Percentiles rank a stretch among this genome's conserved stretches.
Conservation (phyloP, 805 yeast genomes). For the Yarrowia sp. region DNA sequence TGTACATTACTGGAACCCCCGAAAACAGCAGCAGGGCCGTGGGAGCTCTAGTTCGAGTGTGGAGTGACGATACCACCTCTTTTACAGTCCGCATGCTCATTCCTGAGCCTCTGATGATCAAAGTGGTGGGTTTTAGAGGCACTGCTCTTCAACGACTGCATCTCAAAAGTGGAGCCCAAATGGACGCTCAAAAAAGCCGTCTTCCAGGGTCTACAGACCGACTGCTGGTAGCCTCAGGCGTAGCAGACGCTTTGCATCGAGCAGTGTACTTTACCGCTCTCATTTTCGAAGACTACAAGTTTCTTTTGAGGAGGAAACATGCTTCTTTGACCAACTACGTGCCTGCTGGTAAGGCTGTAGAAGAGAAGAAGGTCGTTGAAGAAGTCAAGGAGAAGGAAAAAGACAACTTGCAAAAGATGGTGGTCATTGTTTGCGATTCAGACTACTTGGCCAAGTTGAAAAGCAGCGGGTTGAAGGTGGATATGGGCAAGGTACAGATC, state of each 20-base stretch:
- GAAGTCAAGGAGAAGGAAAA: too few species aligned
- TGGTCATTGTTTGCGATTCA: neutral
- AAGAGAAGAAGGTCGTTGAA: neutral
- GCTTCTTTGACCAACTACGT: neutral
- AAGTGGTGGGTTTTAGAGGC: neutral
- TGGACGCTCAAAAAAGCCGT: neutral
- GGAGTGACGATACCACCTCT: neutral
- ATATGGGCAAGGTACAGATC: neutral
- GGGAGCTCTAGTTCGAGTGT: neutral
- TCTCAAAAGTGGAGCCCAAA: neutral
- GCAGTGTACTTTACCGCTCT: neutral
- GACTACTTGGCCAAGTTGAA: neutral
- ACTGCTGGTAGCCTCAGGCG: neutral
- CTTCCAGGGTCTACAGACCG: neutral
- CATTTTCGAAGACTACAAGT: constrained; percentile 6
- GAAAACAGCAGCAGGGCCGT: constrained; percentile 1
- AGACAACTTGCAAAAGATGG: neutral
- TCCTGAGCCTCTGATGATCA: constrained; percentile 1
- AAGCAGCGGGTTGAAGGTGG: neutral
- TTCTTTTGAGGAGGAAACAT: neutral
- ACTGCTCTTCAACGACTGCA: neutral
- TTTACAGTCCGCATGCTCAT: neutral
- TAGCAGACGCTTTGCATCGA: neutral
- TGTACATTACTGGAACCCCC: neutral
- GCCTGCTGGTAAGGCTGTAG: neutral